phyloP scores from a whole-genome alignment of 306 rosid genomes.

The Phaseolus lunatus region DNA sequence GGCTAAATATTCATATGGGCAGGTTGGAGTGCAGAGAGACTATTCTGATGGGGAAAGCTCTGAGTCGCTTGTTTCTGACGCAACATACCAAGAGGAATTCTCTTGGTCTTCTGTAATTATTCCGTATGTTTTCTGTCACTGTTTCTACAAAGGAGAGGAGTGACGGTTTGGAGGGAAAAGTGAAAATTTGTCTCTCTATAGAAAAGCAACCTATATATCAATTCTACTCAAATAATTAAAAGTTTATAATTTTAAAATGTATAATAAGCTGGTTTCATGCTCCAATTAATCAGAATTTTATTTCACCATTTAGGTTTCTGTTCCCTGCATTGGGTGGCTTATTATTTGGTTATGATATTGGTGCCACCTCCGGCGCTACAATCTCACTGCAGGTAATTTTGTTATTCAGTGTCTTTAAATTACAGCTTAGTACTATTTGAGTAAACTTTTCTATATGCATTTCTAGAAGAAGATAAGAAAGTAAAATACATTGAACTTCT shows the following conservation, averaged over 20 bases:
- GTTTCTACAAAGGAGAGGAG: slow-evolving; percentile 1
- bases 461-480: not conserved
- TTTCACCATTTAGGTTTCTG: slow-evolving; percentile 70
- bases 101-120: slow-evolving; percentile 79
- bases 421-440: not conserved
- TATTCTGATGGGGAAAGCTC: slow-evolving; percentile 60
- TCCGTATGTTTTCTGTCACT: slow-evolving; percentile 71
- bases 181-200: not conserved
- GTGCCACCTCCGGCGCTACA: slow-evolving; percentile 96
- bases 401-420: slow-evolving; percentile 33
- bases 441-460: not conserved
- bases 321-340: slow-evolving; percentile 98
- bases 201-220: slow-evolving; percentile 5
- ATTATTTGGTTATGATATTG: slow-evolving; percentile 94
- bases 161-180: not conserved
- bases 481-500: not conserved
- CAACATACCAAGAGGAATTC: slow-evolving; percentile 60
- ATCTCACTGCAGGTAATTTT: slow-evolving; percentile 79
- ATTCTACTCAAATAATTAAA: slow-evolving; percentile 22
- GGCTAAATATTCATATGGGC: slow-evolving; percentile 40
- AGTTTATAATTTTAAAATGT: slow-evolving; percentile 18
- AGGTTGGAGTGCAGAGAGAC: slow-evolving; percentile 71
- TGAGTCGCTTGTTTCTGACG: slow-evolving; percentile 61
- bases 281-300: slow-evolving; percentile 10
- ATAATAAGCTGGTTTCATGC: slow-evolving; percentile 7